These are phyloP conservation scores for Marasmius sp. DNA, from an alignment of 1,284 basidiomycete genomes.

Conservation along the genomic window DNA sequence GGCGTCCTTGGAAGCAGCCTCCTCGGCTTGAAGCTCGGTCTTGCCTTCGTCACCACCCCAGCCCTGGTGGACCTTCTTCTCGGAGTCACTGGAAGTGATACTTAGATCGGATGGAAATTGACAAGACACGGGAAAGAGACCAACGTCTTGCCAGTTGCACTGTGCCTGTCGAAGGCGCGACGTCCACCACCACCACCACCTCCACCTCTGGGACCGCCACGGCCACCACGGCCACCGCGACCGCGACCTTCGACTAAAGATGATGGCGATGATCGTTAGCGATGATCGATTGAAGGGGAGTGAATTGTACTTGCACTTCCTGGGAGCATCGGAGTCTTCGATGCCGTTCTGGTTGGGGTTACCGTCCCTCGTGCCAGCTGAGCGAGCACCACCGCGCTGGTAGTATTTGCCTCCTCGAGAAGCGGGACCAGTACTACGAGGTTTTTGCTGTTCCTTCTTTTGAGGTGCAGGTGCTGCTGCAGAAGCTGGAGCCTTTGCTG, in stretches of 20 bases:
- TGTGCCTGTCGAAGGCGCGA: conserved; percentile 79
- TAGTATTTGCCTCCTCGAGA: conserved; percentile 76
- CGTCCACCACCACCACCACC: conserved; percentile 38
- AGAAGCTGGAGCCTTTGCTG: conserved; percentile 41
- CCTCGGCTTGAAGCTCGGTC: conserved; percentile 76
- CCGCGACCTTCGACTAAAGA: conserved; percentile 47
- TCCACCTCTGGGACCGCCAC: conserved; percentile 43
- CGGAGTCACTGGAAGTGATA: conserved; percentile 65
- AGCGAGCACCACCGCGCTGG: conserved; percentile 55
- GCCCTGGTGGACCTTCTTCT: conserved; percentile 89
- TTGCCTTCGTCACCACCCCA: conserved; percentile 90
- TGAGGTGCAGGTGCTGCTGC: conserved; percentile 35
- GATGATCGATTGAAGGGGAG: conserved; percentile 12
- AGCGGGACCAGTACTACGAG: conserved; percentile 57
- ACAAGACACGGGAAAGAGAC: conserved; percentile 23
- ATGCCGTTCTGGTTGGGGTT: conserved; percentile 33
- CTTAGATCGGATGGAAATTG: conserved; percentile 6
- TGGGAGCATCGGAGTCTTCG: conserved; percentile 50
- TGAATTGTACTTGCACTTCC: conserved; percentile 47
- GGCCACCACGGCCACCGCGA: conserved; percentile 47
- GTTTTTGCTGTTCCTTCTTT: conserved; percentile 38
- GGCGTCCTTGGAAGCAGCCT: conserved; percentile 62
- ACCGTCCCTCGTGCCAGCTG: conserved; percentile 34
- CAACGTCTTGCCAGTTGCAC: conserved; percentile 77
- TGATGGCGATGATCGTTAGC: conserved; percentile 7